Conservation (phyloP, 192 early-diverging fungal species). For the Backusella liffmaniae region DNA sequence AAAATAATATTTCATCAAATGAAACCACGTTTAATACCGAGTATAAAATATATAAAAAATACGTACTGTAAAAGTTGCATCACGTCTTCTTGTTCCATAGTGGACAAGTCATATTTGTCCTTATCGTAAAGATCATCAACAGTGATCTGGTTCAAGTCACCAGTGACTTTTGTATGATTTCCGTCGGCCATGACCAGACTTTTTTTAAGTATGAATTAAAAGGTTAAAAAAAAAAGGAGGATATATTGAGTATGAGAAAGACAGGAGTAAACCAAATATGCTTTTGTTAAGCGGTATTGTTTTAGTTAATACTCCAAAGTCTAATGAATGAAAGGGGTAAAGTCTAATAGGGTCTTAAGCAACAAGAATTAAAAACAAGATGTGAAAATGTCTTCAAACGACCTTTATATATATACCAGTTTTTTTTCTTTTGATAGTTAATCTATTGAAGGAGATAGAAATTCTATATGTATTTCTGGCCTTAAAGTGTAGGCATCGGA, state of each 20-base stretch:
- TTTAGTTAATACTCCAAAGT: background rate
- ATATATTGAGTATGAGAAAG: background rate
- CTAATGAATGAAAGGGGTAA: background rate
- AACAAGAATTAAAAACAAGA: conserved; percentile 3
- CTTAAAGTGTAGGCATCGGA: background rate
- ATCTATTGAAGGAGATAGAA: conserved; percentile 6
- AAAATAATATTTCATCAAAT: background rate
- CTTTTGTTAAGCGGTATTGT: background rate
- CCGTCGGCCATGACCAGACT: background rate
- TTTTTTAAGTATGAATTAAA: background rate
- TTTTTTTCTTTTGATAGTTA: background rate
- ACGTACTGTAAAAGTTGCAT: conserved; percentile 61
- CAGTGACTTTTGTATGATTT: conserved; percentile 2
- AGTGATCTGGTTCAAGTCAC: conserved; percentile 33
- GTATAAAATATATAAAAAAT: no score
- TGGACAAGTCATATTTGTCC: conserved; percentile 73
- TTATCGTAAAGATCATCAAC: conserved; percentile 72
- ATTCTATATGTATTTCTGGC: background rate
- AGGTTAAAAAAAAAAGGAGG: background rate
- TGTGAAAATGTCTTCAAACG: background rate
- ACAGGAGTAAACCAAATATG: conserved; percentile 3
- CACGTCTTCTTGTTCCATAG: conserved; percentile 66
- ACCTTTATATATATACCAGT: background rate
- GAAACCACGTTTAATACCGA: background rate
- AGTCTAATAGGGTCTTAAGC: conserved; percentile 1